Evolutionary conservation across 208 protist genomes (phyloP).

Genomic region (Leishmania tropica): DNA sequence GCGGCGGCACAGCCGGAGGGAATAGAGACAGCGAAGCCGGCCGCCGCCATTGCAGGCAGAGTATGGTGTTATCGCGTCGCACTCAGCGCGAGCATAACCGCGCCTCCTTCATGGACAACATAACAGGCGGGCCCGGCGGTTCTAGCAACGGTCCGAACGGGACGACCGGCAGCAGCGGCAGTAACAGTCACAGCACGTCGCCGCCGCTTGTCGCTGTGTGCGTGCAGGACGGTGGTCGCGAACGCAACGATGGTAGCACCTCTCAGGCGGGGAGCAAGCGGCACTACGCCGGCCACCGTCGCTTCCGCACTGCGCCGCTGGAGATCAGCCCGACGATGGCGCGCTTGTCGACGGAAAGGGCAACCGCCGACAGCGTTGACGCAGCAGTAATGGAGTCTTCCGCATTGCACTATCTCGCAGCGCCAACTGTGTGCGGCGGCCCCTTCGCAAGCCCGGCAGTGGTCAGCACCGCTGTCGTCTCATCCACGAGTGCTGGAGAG

Average conservation of each 20-base stretch:
- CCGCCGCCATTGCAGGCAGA: not conserved
- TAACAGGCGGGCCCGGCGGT: not conserved
- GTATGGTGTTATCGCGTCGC: not conserved
- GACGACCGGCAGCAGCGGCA: constrained; percentile 6
- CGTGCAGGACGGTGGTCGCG: not conserved
- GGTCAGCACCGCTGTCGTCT: not conserved
- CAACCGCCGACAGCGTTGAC: not conserved
- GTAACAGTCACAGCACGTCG: not conserved
- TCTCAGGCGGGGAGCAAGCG: not conserved
- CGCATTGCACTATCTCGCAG: not conserved
- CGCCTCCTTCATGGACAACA: not conserved
- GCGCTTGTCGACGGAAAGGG: not conserved
- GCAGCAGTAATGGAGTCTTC: not conserved
- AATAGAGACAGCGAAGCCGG: not conserved
- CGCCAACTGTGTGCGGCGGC: constrained; percentile 9
- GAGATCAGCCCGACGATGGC: constrained; percentile 8
- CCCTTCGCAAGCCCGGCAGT: not conserved
- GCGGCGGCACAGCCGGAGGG: not conserved
- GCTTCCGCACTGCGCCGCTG: constrained; percentile 13
- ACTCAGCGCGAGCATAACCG: not conserved
- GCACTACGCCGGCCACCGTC: not conserved
- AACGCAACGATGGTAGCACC: not conserved
- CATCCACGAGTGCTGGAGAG: constrained; percentile 5
- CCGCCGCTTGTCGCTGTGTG: not conserved
- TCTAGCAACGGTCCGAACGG: not conserved